Percentiles rank a stretch among this genome's conserved stretches.
Evolutionary conservation across 2,329 filamentous ascomycete species (phyloP).

Genomic region (Pyrenophora tritici-repentis): DNA sequence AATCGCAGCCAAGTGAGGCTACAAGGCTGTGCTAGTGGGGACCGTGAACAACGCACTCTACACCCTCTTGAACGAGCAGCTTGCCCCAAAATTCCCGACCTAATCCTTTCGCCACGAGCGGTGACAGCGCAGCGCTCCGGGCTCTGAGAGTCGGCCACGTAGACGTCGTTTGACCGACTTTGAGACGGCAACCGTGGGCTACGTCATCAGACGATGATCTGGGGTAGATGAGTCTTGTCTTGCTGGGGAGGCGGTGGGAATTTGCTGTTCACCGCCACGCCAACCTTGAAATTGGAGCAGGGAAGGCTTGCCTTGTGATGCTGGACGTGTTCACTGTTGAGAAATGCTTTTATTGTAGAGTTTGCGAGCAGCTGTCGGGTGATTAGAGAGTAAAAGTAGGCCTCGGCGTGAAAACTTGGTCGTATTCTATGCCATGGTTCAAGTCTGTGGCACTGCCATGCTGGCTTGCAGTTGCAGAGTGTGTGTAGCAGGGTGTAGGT

Average conservation of each 20-base stretch:
- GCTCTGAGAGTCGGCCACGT: conserved; percentile 31
- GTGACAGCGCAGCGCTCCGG: conserved; percentile 30
- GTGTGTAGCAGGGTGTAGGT: conserved; percentile 13
- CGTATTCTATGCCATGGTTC: background rate
- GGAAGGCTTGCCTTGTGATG: conserved; percentile 29
- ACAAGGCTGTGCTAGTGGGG: conserved; percentile 24
- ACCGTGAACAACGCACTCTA: conserved; percentile 28
- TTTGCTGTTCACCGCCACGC: conserved; percentile 37
- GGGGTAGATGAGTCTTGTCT: conserved; percentile 23
- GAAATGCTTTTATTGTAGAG: conserved; percentile 15
- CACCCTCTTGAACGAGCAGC: conserved; percentile 16
- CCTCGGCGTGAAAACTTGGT: conserved; percentile 16
- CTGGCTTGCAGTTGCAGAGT: conserved; percentile 10
- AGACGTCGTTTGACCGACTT: conserved; percentile 31
- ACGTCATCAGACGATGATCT: conserved; percentile 30
- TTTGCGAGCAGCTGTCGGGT: conserved; percentile 1
- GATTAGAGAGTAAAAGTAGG: conserved; percentile 20
- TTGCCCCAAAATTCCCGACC: conserved; percentile 6
- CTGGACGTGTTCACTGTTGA: conserved; percentile 20
- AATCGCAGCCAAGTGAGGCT: conserved; percentile 17
- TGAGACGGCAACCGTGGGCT: conserved; percentile 19
- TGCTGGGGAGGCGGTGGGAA: conserved; percentile 21
- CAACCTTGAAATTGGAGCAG: conserved; percentile 12
- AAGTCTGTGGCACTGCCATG: conserved; percentile 9
- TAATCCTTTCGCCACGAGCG: conserved; percentile 5